Conservation (phyloP, 192 early-diverging fungal genomes). For the Backusella parvicylindrica region DNA sequence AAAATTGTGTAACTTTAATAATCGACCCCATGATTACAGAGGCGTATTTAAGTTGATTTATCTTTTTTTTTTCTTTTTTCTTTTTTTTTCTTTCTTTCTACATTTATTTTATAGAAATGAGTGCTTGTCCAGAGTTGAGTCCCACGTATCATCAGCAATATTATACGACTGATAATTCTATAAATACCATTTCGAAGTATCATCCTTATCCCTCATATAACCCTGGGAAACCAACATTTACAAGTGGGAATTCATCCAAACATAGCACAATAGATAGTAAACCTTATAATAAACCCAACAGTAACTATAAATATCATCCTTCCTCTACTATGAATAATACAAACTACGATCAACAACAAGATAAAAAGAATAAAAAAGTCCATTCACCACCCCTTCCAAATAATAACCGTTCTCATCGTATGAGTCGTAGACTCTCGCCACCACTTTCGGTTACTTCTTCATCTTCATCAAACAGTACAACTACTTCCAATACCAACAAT, state of each 20-base stretch:
- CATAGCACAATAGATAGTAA: background rate
- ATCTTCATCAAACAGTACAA: background rate
- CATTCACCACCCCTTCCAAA: background rate
- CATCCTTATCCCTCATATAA: background rate
- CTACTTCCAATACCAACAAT: background rate
- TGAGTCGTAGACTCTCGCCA: background rate
- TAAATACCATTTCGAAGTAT: background rate
- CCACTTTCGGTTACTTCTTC: background rate
- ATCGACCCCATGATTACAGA: background rate
- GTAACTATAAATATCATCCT: background rate
- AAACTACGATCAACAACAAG: background rate
- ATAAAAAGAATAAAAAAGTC: background rate
- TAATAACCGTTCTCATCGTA: background rate
- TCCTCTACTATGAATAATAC: background rate
- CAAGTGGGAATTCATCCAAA: background rate
- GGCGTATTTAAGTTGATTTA: slow-evolving; percentile 1
- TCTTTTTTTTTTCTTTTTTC: background rate
- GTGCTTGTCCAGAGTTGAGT: slow-evolving; percentile 9
- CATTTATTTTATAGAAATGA: background rate
- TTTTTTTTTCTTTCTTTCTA: slow-evolving; percentile 1
- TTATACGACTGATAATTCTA: background rate
- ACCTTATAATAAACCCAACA: background rate
- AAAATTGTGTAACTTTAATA: background rate
- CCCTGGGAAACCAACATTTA: background rate
- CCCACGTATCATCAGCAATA: slow-evolving; percentile 1